These are phyloP conservation scores for Plantago coronopus DNA, from an alignment of 305 asterid genomes.

Conservation along the genomic window DNA sequence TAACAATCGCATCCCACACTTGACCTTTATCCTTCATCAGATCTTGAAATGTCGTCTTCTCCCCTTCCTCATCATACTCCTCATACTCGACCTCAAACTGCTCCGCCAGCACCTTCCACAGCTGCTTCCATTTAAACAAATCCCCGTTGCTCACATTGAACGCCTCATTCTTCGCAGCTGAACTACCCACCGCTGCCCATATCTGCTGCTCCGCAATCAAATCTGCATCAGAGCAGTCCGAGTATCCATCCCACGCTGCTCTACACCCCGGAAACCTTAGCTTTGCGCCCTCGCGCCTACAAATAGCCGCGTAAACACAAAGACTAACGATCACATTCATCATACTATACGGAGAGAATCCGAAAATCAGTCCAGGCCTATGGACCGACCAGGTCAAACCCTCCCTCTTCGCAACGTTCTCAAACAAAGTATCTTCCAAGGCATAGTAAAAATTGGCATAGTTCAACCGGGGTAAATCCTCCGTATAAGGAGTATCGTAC, in stretches of 20 bases:
- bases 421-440: slow-evolving; percentile 42
- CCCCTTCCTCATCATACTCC: slow-evolving; percentile 46
- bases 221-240: slow-evolving; percentile 58
- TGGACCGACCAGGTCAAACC: slow-evolving; percentile 48
- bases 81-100: slow-evolving; percentile 50
- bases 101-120: slow-evolving; percentile 57
- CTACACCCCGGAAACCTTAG: slow-evolving; percentile 47
- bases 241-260: slow-evolving; percentile 48
- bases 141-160: slow-evolving; percentile 60
- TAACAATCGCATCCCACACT: slow-evolving; percentile 55
- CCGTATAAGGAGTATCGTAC: slow-evolving; percentile 45
- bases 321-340: slow-evolving; percentile 43
- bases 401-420: slow-evolving; percentile 37
- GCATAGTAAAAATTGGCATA: slow-evolving; percentile 37
- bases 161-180: slow-evolving; percentile 49
- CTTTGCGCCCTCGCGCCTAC: slow-evolving; percentile 43
- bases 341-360: slow-evolving; percentile 44
- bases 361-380: slow-evolving; percentile 42
- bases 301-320: slow-evolving; percentile 51
- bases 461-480: slow-evolving; percentile 39
- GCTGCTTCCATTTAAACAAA: slow-evolving; percentile 57
- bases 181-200: slow-evolving; percentile 63
- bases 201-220: slow-evolving; percentile 62
- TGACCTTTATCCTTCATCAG: slow-evolving; percentile 51
- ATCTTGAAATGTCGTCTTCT: slow-evolving; percentile 29